A percentile compares a stretch with the other conserved stretches of the same genome.
These are phyloP conservation scores for Inga laurina DNA, from an alignment of 306 rosid species.

Conservation along the genomic window DNA sequence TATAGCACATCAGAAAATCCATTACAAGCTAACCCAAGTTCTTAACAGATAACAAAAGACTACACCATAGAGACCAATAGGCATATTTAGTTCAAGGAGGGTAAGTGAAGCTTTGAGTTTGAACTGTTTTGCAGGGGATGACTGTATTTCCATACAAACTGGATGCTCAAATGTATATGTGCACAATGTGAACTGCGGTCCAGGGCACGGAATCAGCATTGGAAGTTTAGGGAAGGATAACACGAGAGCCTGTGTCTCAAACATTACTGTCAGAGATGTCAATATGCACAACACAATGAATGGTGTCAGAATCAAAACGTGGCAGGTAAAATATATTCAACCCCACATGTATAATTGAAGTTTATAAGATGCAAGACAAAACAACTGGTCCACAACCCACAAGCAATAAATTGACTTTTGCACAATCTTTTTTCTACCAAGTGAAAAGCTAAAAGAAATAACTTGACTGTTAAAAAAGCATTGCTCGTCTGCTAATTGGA, in stretches of 20 bases:
- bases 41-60: background rate
- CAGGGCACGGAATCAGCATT: constrained; percentile 99
- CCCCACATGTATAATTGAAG: background rate
- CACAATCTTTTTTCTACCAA: constrained; percentile 4
- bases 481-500: constrained; percentile 49
- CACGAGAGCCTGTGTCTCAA: constrained; percentile 92
- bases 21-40: constrained; percentile 11
- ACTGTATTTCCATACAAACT: constrained; percentile 91
- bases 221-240: constrained; percentile 90
- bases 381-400: background rate
- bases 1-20: background rate
- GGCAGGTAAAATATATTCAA: constrained; percentile 73
- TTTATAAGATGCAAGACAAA: background rate
- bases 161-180: constrained; percentile 86
- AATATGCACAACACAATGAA: constrained; percentile 85
- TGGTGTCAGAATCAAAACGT: constrained; percentile 97
- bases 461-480: background rate
- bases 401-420: background rate
- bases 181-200: constrained; percentile 92
- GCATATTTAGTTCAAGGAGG: constrained; percentile 11
- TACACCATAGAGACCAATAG: background rate
- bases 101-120: constrained; percentile 27
- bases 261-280: constrained; percentile 86
- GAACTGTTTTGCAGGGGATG: constrained; percentile 71
- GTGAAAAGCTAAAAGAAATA: background rate